A percentile compares a stretch with the other conserved stretches of the same genome.
Evolutionary conservation across 108 stramenopile species (phyloP).

Genomic region (Pseudonitzschia multiseries): DNA sequence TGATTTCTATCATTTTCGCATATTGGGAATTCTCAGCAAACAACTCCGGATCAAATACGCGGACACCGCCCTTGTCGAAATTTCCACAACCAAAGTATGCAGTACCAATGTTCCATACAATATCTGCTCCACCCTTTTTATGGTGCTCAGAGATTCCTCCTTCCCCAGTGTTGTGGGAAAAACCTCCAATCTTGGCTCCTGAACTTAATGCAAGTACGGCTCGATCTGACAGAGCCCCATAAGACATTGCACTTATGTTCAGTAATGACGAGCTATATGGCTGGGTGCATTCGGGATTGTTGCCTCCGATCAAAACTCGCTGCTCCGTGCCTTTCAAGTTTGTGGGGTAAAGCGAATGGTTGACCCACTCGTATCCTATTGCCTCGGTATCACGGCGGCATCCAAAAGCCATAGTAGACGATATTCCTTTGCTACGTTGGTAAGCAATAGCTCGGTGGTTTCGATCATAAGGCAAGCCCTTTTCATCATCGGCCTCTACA

Average conservation of each 20-base stretch:
- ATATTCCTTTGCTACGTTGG: slow-evolving; percentile 66
- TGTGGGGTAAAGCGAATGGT: slow-evolving; percentile 48
- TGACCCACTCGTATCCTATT: slow-evolving; percentile 78
- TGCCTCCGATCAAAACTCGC: slow-evolving; percentile 54
- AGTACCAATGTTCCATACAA: slow-evolving; percentile 92
- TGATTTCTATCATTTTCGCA: slow-evolving; percentile 88
- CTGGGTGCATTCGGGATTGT: slow-evolving; percentile 43
- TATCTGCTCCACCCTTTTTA: slow-evolving; percentile 71
- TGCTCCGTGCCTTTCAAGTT: slow-evolving; percentile 26
- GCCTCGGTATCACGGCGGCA: slow-evolving; percentile 53
- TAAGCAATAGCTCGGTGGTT: slow-evolving; percentile 67
- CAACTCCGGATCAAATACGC: slow-evolving; percentile 63
- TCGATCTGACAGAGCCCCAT: slow-evolving; percentile 78
- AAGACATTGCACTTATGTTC: slow-evolving; percentile 88
- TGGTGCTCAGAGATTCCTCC: slow-evolving; percentile 69
- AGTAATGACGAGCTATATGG: slow-evolving; percentile 72
- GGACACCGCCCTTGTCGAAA: slow-evolving; percentile 32
- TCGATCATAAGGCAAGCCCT: slow-evolving; percentile 72
- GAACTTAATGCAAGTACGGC: slow-evolving; percentile 77
- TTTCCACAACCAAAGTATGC: slow-evolving; percentile 89
- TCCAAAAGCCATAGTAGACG: slow-evolving; percentile 68
- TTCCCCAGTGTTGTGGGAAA: slow-evolving; percentile 94
- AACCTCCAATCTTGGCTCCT: slow-evolving; percentile 75
- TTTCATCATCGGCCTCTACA: slow-evolving; percentile 70
- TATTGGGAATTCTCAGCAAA: slow-evolving; percentile 55